A percentile compares a stretch with the other conserved stretches of the same genome.
Conservation (phyloP, 768 basidiomycete species). For the Polyporus arcularius region DNA sequence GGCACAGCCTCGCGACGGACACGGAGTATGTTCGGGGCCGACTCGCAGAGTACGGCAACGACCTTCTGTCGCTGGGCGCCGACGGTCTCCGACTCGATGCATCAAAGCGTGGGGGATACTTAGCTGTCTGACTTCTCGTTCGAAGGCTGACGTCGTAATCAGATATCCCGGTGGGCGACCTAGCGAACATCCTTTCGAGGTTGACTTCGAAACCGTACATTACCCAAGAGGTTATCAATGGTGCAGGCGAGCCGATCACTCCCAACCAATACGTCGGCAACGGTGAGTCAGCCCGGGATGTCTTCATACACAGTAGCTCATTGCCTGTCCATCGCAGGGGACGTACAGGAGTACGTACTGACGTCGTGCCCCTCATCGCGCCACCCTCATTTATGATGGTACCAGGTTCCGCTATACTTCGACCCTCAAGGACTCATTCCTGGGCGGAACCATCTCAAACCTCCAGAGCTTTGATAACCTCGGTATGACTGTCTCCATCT, state of each 20-base stretch:
- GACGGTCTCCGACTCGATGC: slow-evolving; percentile 67
- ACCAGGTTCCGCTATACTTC: slow-evolving; percentile 59
- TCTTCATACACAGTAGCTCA: neutral
- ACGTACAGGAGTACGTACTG: slow-evolving; percentile 59
- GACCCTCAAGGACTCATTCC: slow-evolving; percentile 53
- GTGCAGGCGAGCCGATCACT: slow-evolving; percentile 50
- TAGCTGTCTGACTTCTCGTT: neutral
- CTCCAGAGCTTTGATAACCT: slow-evolving; percentile 52
- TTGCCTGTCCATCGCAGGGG: slow-evolving; percentile 35
- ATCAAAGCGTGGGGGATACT: slow-evolving; percentile 51
- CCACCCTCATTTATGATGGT: neutral
- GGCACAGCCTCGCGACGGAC: slow-evolving; percentile 57
- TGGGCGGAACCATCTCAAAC: slow-evolving; percentile 48
- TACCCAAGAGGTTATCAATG: slow-evolving; percentile 58
- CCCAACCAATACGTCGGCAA: slow-evolving; percentile 58
- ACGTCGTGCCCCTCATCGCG: neutral
- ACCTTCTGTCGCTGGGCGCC: slow-evolving; percentile 60
- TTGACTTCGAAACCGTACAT: slow-evolving; percentile 51
- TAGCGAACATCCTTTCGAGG: slow-evolving; percentile 52
- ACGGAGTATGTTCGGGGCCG: slow-evolving; percentile 57
- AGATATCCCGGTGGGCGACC: slow-evolving; percentile 58
- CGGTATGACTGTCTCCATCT: slow-evolving; percentile 33
- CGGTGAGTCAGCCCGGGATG: slow-evolving; percentile 33
- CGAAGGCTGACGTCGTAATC: neutral
- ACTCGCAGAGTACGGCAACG: slow-evolving; percentile 59